Percentiles rank a stretch among this genome's conserved stretches.
Conservation (phyloP, 2,329 filamentous ascomycete genomes). For the Stagonosporopsis chrysanthemi region DNA sequence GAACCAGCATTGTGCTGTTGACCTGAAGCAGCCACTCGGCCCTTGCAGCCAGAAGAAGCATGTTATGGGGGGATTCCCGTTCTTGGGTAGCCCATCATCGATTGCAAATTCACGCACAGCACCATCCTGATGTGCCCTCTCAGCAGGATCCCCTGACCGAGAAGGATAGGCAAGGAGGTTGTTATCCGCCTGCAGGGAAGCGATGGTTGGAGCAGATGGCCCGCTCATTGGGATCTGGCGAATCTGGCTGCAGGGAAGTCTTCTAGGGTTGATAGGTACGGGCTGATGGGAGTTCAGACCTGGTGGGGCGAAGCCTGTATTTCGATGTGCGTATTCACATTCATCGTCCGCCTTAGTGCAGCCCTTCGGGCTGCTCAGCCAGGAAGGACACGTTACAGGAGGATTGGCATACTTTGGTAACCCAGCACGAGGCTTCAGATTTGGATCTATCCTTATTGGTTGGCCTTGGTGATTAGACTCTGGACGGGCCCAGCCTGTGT, state of each 20-base stretch:
- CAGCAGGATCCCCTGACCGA: background rate
- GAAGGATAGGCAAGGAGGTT: too few relatives aligned
- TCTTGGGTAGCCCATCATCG: background rate
- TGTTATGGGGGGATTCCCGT: slow-evolving; percentile 9
- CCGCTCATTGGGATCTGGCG: too few relatives aligned
- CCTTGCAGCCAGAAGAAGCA: slow-evolving; percentile 28
- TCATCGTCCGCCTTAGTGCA: slow-evolving; percentile 27
- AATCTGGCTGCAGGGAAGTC: background rate
- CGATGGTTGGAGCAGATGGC: too few relatives aligned
- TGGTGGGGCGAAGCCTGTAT: slow-evolving; percentile 31
- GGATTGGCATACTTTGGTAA: slow-evolving; percentile 6
- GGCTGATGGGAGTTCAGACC: background rate
- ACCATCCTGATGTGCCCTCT: background rate
- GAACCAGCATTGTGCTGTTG: slow-evolving; percentile 17
- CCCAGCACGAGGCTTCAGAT: background rate
- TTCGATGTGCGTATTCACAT: slow-evolving; percentile 15
- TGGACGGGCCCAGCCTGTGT: slow-evolving; percentile 28
- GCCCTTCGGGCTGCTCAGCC: slow-evolving; percentile 18
- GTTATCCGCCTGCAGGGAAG: too few relatives aligned
- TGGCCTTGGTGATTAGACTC: background rate
- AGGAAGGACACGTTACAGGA: slow-evolving; percentile 27
- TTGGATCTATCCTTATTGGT: slow-evolving; percentile 22
- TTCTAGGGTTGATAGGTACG: background rate
- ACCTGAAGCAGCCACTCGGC: slow-evolving; percentile 3
- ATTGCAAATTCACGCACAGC: background rate